Percentiles rank a stretch among this genome's conserved stretches.
Evolutionary conservation across 129 eudicot species (phyloP).

Genomic region (Flaveria trinervia): DNA sequence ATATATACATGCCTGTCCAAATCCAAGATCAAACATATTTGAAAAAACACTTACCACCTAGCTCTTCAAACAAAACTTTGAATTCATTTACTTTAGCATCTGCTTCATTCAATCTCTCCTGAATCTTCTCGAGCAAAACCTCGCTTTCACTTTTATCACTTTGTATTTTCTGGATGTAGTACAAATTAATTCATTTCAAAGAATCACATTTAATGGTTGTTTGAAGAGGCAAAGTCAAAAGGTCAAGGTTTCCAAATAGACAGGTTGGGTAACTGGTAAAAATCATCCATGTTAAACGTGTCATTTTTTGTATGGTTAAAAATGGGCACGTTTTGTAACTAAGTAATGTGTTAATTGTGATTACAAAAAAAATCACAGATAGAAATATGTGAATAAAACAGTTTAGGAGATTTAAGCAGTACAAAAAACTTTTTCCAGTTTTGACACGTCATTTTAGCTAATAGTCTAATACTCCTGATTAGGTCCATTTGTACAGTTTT

Average conservation of each 20-base stretch:
- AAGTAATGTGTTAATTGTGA: neutral
- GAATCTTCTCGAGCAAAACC: slow-evolving; percentile 46
- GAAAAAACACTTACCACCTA: slow-evolving; percentile 55
- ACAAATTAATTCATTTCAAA: slow-evolving; percentile 1
- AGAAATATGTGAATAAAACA: too few relatives aligned
- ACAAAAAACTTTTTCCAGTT: neutral
- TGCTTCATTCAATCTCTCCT: slow-evolving; percentile 54
- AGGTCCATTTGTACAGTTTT: neutral
- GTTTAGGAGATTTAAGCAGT: neutral
- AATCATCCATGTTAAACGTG: neutral
- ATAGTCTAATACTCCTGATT: neutral
- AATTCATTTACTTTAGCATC: slow-evolving; percentile 52
- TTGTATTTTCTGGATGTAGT: slow-evolving; percentile 51
- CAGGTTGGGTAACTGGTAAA: slow-evolving; percentile 5
- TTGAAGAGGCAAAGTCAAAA: neutral
- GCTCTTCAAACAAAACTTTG: slow-evolving; percentile 47
- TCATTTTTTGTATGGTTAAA: neutral
- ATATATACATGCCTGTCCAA: neutral
- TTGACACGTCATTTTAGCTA: slow-evolving; percentile 10
- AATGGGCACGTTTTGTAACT: neutral
- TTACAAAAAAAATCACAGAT: neutral
- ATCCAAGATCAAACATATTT: neutral
- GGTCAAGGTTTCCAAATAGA: neutral
- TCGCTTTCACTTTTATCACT: slow-evolving; percentile 57
- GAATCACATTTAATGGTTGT: slow-evolving; percentile 7